A percentile compares a stretch with the other conserved stretches of the same genome.
phyloP scores from a whole-genome alignment of 2,329 filamentous ascomycete genomes.

The Pyrenophora graminea region DNA sequence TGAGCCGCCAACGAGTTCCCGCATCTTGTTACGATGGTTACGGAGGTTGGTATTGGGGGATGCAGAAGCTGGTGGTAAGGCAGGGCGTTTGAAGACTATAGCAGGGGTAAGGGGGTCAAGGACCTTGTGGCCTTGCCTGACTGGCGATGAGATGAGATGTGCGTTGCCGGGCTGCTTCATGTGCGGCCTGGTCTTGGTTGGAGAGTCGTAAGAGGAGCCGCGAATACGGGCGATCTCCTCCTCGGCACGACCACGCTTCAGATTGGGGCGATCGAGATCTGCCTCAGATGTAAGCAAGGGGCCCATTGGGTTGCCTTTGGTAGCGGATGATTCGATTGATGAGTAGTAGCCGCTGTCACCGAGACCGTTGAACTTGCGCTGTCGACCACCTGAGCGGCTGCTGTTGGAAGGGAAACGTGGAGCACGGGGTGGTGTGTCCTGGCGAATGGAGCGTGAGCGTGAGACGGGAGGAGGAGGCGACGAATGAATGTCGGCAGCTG shows the following conservation, averaged over 20 bases:
- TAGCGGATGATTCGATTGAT: conserved; percentile 86
- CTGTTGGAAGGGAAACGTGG: conserved; percentile 65
- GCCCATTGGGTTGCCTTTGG: conserved; percentile 69
- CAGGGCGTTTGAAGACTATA: conserved; percentile 75
- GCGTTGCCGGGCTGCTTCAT: conserved; percentile 51
- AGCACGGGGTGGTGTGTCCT: conserved; percentile 76
- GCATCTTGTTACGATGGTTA: conserved; percentile 82
- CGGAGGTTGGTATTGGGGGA: conserved; percentile 92
- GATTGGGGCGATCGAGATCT: conserved; percentile 72
- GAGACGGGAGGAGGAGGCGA: conserved; percentile 89
- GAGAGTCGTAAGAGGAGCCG: conserved; percentile 90
- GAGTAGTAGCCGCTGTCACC: conserved; percentile 98
- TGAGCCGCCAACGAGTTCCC: conserved; percentile 74
- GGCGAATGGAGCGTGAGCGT: conserved; percentile 58
- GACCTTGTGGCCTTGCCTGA: conserved; percentile 42
- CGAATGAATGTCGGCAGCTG: conserved; percentile 75
- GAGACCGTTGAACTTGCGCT: conserved; percentile 77
- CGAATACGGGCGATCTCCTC: conserved; percentile 93
- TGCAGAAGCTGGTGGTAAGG: conserved; percentile 71
- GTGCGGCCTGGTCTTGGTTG: conserved; percentile 68
- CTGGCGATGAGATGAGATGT: conserved; percentile 49
- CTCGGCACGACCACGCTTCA: conserved; percentile 89
- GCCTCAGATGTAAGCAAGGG: conserved; percentile 74
- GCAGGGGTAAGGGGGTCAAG: conserved; percentile 74
- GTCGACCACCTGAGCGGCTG: conserved; percentile 69